phyloP scores from a whole-genome alignment of 768 basidiomycete genomes.

The Gloeopeniophorella convolvens region DNA sequence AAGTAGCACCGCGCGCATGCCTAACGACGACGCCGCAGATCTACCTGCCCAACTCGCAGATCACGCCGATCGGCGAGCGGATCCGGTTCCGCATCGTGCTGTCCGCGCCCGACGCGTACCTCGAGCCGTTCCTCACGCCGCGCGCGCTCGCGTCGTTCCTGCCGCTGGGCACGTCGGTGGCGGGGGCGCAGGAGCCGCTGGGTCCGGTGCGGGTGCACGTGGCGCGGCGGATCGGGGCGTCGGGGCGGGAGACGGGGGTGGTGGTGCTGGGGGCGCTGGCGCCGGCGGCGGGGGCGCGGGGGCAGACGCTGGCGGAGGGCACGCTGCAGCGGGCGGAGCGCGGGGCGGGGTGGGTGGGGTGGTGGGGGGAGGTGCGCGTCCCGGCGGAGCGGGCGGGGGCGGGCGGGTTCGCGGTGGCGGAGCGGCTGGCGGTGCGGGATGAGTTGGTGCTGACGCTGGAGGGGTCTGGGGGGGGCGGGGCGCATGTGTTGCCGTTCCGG shows the following conservation, averaged over 20 bases:
- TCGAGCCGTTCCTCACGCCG: conserved; percentile 1
- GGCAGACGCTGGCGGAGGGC: neutral
- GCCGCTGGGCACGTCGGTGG: neutral
- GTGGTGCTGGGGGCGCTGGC: conserved; percentile 4
- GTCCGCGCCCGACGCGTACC: conserved; percentile 13
- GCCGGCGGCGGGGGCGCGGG: neutral
- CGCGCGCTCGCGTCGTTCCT: conserved; percentile 9
- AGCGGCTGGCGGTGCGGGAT: conserved; percentile 13
- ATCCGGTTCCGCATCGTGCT: conserved; percentile 12
- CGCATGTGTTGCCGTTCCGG: conserved; percentile 16
- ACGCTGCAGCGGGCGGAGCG: neutral
- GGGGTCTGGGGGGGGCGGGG: neutral
- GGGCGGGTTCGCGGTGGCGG: conserved; percentile 7
- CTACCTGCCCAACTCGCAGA: conserved; percentile 17
- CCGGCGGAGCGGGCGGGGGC: neutral
- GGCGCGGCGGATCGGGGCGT: conserved; percentile 6
- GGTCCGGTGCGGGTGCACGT: conserved; percentile 8
- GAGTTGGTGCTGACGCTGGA: conserved; percentile 10
- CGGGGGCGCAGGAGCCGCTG: neutral
- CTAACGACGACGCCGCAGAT: too few species aligned
- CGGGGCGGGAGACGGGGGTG: conserved; percentile 12
- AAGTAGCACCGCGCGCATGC: too few species aligned
- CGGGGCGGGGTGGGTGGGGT: conserved; percentile 6
- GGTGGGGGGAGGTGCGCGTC: conserved; percentile 15
- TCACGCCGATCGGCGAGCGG: neutral